Base-by-base conservation (phyloP, 176 grass and related monocot species). In the Aegilops umbellulata region DNA sequence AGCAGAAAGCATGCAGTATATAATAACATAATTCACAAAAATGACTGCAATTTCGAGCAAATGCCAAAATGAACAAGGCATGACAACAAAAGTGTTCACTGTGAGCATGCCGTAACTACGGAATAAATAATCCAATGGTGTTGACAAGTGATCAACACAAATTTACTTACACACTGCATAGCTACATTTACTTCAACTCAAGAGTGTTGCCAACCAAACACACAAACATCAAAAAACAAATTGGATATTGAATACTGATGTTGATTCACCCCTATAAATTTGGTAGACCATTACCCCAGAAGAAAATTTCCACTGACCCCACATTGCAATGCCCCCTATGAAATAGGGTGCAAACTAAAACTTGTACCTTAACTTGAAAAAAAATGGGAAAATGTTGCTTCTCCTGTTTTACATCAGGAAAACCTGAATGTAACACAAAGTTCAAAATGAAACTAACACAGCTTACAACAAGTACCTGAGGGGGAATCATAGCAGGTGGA, bases 401-500 rank as follows among this genome's bases (percentile, higher is more conserved):
- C 5, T 85, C 20, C 31, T 51, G 32, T 29, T 41, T 81, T 60
- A 36, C 41, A 51, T 12, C 49, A 53, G 24, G 12, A 60, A 55
- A 74, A 60, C 2, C 7, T 32, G 20, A 60, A 16, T 20, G 9
- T 68, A 58, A 46, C 39, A 14, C 17, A 22, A 85, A 75, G 19
- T 66, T 67, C 4, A 35, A 74, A 81, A 49, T 47, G 22, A 62
- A 58, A 82, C 10, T 13, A 9, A 62, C 55, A 83, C 1, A 69
- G 64, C 5, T 22, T 41, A 58, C 38, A 76, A 64, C 62, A 57
- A 57, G 74, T 86, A 97, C 94, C 94, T 94, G 94, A 76, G 94
- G 93, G 60, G 90, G 79, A 0, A 97, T 86, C 74, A 97, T 90
- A 85, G 91, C 60, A 81, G 89, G 86, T 9, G 95, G 93, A 42